phyloP scores from a whole-genome alignment of 164 flowering plant genomes.

The Paratinospora sagittata region DNA sequence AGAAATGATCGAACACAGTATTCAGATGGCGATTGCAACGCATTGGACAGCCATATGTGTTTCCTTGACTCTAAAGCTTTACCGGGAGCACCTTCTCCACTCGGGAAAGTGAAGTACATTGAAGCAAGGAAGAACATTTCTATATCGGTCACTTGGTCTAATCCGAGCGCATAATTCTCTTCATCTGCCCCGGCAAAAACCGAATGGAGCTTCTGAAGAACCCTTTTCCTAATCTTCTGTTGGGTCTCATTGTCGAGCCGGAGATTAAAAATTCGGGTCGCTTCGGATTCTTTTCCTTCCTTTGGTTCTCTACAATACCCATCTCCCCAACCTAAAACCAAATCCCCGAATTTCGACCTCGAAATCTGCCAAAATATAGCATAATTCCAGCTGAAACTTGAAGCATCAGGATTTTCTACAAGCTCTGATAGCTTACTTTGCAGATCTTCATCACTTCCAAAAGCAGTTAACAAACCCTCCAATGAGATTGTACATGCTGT shows the following conservation, averaged over 20 bases:
- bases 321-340: constrained; percentile 91
- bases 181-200: constrained; percentile 82
- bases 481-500: constrained; percentile 41
- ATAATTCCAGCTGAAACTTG: constrained; percentile 83
- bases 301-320: constrained; percentile 86
- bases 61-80: constrained; percentile 58
- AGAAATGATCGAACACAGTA: constrained; percentile 80
- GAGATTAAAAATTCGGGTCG: constrained; percentile 22
- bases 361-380: constrained; percentile 93
- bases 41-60: constrained; percentile 67
- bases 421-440: constrained; percentile 86
- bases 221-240: constrained; percentile 81
- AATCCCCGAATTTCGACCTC: constrained; percentile 59
- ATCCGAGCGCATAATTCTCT: constrained; percentile 63
- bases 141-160: constrained; percentile 81
- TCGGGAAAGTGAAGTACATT: constrained; percentile 89
- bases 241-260: constrained; percentile 53
- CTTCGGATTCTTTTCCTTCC: constrained; percentile 65
- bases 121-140: constrained; percentile 95
- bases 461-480: constrained; percentile 44
- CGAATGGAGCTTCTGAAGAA: constrained; percentile 69
- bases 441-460: constrained; percentile 53
- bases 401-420: constrained; percentile 56
- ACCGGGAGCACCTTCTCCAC: constrained; percentile 88
- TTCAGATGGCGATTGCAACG: constrained; percentile 39